Conservation (phyloP, 2,329 filamentous ascomycete genomes). For the Pseudocercospora musae region DNA sequence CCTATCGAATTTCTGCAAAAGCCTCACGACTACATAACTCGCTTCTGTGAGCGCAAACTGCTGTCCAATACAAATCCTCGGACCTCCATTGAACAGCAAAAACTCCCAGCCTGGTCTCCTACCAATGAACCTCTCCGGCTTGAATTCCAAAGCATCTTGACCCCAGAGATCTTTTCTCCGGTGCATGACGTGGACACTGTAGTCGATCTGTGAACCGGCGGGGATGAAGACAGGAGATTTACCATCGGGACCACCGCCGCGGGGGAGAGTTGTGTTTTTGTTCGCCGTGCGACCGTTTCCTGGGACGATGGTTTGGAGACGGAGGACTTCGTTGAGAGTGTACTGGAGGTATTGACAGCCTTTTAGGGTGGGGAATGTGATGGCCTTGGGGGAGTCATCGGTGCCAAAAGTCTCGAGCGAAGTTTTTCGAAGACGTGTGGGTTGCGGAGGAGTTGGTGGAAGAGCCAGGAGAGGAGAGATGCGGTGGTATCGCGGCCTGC, state of each 20-base stretch:
- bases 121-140: constrained; percentile 36
- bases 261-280: constrained; percentile 69
- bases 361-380: constrained; percentile 62
- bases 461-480: constrained; percentile 51
- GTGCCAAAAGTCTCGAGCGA: constrained; percentile 48
- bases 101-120: constrained; percentile 34
- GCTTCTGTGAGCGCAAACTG: constrained; percentile 60
- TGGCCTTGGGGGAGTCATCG: constrained; percentile 41
- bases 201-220: constrained; percentile 31
- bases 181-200: constrained; percentile 38
- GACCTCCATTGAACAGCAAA: constrained; percentile 46
- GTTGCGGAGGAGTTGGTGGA: constrained; percentile 52
- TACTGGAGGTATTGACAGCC: constrained; percentile 61
- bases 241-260: constrained; percentile 54
- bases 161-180: constrained; percentile 39
- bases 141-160: constrained; percentile 39
- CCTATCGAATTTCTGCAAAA: constrained; percentile 33
- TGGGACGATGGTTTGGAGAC: constrained; percentile 74
- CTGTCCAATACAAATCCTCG: constrained; percentile 79
- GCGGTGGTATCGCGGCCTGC: constrained; percentile 62
- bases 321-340: constrained; percentile 55
- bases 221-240: constrained; percentile 52
- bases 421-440: constrained; percentile 49
- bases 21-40: constrained; percentile 30
- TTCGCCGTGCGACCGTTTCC: constrained; percentile 72